These are phyloP conservation scores for Lipomyces orientalis DNA, from an alignment of 805 yeast species.

Conservation along the genomic window DNA sequence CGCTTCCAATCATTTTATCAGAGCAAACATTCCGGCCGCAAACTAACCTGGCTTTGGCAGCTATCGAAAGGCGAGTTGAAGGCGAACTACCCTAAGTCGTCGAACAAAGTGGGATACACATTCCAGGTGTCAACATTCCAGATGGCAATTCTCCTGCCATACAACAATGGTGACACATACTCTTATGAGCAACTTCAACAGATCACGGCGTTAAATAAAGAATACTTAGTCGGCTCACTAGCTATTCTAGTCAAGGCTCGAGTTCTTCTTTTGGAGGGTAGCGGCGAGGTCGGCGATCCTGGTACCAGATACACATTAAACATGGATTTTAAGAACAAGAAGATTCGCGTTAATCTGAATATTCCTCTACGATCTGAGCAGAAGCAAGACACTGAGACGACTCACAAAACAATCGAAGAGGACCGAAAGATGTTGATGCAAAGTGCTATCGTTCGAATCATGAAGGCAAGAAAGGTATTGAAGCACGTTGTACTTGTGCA, in stretches of 20 bases:
- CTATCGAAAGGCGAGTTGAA: constrained; percentile 89
- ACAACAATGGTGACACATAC: constrained; percentile 68
- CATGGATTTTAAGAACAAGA: constrained; percentile 82
- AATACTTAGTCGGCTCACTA: constrained; percentile 75
- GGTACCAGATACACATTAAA: constrained; percentile 72
- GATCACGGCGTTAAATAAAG: constrained; percentile 68
- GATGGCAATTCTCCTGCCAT: constrained; percentile 84
- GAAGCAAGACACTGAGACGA: constrained; percentile 71
- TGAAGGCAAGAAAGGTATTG: constrained; percentile 87
- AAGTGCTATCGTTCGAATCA: constrained; percentile 93
- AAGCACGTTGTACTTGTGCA: constrained; percentile 81
- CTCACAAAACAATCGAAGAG: constrained; percentile 81
- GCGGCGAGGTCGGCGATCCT: constrained; percentile 56
- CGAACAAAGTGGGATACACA: constrained; percentile 63
- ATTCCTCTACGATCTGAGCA: constrained; percentile 62
- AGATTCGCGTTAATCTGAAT: constrained; percentile 78
- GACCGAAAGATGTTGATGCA: constrained; percentile 84
- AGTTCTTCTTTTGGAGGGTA: constrained; percentile 66
- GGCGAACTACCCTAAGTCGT: constrained; percentile 80
- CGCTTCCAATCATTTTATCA: constrained; percentile 72
- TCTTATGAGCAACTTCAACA: constrained; percentile 66
- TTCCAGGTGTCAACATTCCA: constrained; percentile 86
- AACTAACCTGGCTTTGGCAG: constrained; percentile 95
- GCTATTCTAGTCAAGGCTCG: constrained; percentile 79
- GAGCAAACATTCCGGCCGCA: constrained; percentile 81